Evolutionary conservation across 1,284 basidiomycete genomes (phyloP).

Genomic region (Ustilago shanxiensis): DNA sequence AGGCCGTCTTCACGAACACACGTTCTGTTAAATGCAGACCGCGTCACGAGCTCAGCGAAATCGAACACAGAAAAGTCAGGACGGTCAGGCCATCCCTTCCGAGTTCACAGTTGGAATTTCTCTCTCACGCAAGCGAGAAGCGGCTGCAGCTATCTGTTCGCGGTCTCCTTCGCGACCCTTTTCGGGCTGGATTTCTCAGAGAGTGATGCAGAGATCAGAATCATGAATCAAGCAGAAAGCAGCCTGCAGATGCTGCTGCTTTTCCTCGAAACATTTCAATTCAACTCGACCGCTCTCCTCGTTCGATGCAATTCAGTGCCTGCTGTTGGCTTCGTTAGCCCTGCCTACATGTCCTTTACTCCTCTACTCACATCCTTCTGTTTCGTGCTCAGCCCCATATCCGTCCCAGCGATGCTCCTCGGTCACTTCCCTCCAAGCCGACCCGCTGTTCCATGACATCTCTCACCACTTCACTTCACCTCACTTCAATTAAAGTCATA

Average conservation of each 20-base stretch:
- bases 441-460: conserved; percentile 12
- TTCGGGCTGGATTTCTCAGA: neutral
- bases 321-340: neutral
- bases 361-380: neutral
- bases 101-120: neutral
- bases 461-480: no score
- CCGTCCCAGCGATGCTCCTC: conserved; percentile 20
- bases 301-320: neutral
- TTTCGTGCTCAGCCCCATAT: conserved; percentile 5
- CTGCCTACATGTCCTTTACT: neutral
- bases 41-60: conserved; percentile 3
- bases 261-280: neutral
- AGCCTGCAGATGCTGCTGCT: conserved; percentile 1
- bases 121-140: neutral
- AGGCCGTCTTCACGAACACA: neutral
- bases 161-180: neutral
- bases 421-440: neutral
- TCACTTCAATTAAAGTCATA: conserved; percentile 7
- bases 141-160: neutral
- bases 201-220: neutral
- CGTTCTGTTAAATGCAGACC: no score
- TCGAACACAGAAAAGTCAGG: neutral
- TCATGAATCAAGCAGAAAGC: neutral
- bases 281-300: neutral
- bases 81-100: neutral